Evolutionary conservation across 2,329 filamentous ascomycete genomes (phyloP).

Genomic region (Fusarium nematophilum): DNA sequence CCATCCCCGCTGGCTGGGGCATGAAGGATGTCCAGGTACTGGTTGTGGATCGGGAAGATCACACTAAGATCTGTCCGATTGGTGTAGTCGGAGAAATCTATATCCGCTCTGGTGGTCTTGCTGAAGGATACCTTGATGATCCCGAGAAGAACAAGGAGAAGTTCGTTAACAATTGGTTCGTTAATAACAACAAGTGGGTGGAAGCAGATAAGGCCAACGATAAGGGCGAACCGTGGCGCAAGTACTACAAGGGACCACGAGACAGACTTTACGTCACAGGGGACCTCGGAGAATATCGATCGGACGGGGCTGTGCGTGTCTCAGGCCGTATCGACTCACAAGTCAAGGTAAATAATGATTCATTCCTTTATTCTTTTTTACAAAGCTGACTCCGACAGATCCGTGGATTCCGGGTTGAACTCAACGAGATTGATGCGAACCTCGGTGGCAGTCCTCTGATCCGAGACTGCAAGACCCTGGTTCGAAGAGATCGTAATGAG

Average conservation of each 20-base stretch:
- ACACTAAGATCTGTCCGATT: too few species aligned
- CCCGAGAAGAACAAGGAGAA: slow-evolving; percentile 73
- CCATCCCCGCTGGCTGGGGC: slow-evolving; percentile 83
- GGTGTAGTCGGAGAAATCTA: slow-evolving; percentile 77
- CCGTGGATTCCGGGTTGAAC: slow-evolving; percentile 92
- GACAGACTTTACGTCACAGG: slow-evolving; percentile 90
- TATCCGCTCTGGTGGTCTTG: slow-evolving; percentile 82
- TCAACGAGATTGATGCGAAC: slow-evolving; percentile 90
- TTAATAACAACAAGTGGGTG: slow-evolving; percentile 76
- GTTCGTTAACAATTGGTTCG: slow-evolving; percentile 87
- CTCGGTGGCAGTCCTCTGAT: slow-evolving; percentile 79
- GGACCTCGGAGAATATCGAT: slow-evolving; percentile 74
- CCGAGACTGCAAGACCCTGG: slow-evolving; percentile 84
- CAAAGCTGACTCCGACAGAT: slow-evolving; percentile 58
- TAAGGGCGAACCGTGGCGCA: slow-evolving; percentile 78
- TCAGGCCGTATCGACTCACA: slow-evolving; percentile 86
- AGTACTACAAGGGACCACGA: slow-evolving; percentile 81
- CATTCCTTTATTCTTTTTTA: too few species aligned
- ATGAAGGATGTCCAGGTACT: slow-evolving; percentile 91
- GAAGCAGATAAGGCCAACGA: slow-evolving; percentile 68
- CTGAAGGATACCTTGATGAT: slow-evolving; percentile 79
- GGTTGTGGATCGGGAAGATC: slow-evolving; percentile 77
- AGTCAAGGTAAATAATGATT: slow-evolving; percentile 67
- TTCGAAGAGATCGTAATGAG: slow-evolving; percentile 61
- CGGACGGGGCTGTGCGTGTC: slow-evolving; percentile 77